Conservation (phyloP, 116 monocot species). For the Phalaenopsis hybrid region DNA sequence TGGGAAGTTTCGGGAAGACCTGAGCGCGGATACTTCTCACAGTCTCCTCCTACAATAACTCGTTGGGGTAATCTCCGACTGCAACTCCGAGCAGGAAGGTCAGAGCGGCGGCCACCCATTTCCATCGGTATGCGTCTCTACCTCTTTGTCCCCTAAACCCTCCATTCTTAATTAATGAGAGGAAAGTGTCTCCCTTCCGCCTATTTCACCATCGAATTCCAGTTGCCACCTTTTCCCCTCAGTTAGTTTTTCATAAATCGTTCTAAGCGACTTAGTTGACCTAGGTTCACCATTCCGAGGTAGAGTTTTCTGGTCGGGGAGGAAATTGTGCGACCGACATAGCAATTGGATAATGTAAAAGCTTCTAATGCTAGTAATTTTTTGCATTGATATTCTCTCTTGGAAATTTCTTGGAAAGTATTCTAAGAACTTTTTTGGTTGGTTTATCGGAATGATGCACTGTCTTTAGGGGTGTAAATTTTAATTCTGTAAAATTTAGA, state of each 20-base stretch:
- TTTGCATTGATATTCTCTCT: not conserved
- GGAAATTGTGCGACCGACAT: not conserved
- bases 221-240: not conserved
- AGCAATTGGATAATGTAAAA: not conserved
- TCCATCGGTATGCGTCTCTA: not conserved
- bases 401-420: not conserved
- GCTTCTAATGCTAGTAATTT: not conserved
- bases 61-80: not conserved
- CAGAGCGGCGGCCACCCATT: not conserved
- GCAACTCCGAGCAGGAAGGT: not conserved
- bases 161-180: not conserved
- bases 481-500: not conserved
- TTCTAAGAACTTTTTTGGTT: not conserved
- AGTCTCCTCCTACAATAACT: not conserved
- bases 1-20: no score
- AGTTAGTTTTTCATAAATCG: not conserved
- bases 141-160: not conserved
- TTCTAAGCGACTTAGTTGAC: not conserved
- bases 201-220: not conserved
- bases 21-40: no score
- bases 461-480: not conserved
- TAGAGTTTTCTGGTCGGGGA: slow-evolving; percentile 5
- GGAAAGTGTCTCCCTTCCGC: not conserved
- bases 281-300: not conserved
- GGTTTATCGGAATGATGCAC: not conserved